Evolutionary conservation across 2,329 filamentous ascomycete species (phyloP).

Genomic region (Lasiodiplodia citricola): DNA sequence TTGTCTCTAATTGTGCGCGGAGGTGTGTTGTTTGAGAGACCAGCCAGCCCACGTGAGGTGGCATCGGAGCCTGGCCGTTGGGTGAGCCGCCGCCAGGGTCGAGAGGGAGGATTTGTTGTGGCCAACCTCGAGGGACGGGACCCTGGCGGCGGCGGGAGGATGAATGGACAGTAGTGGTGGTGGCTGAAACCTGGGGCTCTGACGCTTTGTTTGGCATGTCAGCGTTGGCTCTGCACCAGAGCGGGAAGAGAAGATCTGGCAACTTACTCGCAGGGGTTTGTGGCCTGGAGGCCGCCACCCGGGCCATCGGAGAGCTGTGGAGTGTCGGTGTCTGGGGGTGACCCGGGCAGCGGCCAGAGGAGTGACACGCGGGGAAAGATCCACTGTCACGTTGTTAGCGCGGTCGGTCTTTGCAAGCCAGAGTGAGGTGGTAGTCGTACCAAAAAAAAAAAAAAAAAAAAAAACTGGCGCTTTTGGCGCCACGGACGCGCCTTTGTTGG

Average conservation of each 20-base stretch:
- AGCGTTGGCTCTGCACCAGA: neutral
- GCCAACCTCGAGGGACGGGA: neutral
- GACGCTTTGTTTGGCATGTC: neutral
- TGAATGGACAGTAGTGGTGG: neutral
- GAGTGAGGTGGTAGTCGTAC: neutral
- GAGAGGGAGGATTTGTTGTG: neutral
- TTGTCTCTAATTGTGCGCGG: too few species aligned
- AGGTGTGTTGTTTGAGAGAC: too few species aligned
- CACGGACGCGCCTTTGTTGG: neutral
- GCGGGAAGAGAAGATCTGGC: neutral
- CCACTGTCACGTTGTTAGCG: neutral
- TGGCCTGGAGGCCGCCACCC: neutral
- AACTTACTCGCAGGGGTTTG: neutral
- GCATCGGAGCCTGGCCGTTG: neutral
- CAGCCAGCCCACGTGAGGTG: neutral
- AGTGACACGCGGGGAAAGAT: fast-evolving
- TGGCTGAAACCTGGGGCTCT: neutral
- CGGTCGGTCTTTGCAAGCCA: neutral
- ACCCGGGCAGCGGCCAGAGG: neutral
- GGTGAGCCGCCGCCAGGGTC: neutral
- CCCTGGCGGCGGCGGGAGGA: neutral
- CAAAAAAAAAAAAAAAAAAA: too few species aligned
- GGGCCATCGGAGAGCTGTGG: neutral
- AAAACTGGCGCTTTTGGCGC: neutral
- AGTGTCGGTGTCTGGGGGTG: neutral